Evolutionary conservation across 2,329 filamentous ascomycete species (phyloP), one percentile per base, ranked within the genome.

Genomic region (Aspergillus sp.): DNA sequence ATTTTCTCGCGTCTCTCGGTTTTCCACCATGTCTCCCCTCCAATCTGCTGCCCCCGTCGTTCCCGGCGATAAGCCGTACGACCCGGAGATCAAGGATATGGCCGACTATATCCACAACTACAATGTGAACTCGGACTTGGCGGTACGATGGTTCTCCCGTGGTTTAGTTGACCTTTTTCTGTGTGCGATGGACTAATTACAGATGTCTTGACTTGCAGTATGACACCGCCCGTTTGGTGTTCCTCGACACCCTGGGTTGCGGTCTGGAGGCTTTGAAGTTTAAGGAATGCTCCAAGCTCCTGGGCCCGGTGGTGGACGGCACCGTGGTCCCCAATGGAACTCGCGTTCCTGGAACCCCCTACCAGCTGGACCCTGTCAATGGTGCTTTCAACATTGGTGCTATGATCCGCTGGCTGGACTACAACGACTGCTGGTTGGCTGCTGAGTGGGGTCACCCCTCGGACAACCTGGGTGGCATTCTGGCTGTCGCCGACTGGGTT

Each of bases 381-480:
- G 95, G 90, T 64, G 95, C 95, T 66, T 98, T 99, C 87, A 98
- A 98, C 85, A 98, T 99, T 71, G 95, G 95, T 71, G 90, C 95
- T 72, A 96, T 96, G 89, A 96, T 99, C 82, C 87, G 95, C 75
- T 99, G 95, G 95, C 87, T 99, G 72, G 95, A 99, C 83, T 99
- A 98, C 86, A 99, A 99, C 79, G 95, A 99, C 86, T 98, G 95
- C 87, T 99, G 94, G 95, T 85, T 98, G 66, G 95, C 94, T 48
- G 95, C 95, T 59, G 95, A 99, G 82, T 99, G 95, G 95, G 95
- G 95, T 61, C 95, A 99, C 80, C 95, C 95, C 64, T 97, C 93
- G 4, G 95, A 99, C 83, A 99, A 99, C 84, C 80, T 99, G 69
- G 95, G 95, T 65, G 95, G 94, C 72, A 99, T 99, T 75, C 87